Evolutionary conservation across 1,284 basidiomycete genomes (phyloP).

Genomic region (Fomitopsis palustris): DNA sequence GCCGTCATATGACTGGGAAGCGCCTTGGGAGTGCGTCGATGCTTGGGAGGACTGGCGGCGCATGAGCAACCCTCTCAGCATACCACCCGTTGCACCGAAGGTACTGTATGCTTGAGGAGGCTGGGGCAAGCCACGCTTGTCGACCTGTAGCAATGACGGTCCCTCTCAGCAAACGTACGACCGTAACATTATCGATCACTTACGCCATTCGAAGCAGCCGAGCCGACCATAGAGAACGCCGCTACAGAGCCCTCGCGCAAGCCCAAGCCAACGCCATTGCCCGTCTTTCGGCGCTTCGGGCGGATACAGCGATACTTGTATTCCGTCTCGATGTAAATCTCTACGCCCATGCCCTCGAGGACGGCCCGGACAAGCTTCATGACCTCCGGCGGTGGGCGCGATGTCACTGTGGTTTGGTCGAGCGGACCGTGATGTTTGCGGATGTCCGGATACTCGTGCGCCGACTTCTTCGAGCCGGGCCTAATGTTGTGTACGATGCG

Average conservation of each 20-base stretch:
- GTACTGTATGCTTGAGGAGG: constrained; percentile 58
- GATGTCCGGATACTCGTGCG: constrained; percentile 52
- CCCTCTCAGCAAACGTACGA: not conserved
- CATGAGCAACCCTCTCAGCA: constrained; percentile 83
- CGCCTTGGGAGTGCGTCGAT: constrained; percentile 31
- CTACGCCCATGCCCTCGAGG: constrained; percentile 88
- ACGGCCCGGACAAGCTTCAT: constrained; percentile 82
- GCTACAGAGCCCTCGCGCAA: constrained; percentile 48
- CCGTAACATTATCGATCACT: constrained; percentile 27
- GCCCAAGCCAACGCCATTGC: constrained; percentile 35
- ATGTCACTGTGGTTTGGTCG: constrained; percentile 90
- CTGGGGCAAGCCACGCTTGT: constrained; percentile 78
- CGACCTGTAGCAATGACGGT: constrained; percentile 47
- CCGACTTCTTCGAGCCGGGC: constrained; percentile 17
- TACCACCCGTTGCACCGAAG: constrained; percentile 64
- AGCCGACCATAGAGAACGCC: constrained; percentile 75
- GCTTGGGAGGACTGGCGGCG: constrained; percentile 84
- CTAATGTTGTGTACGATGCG: constrained; percentile 29
- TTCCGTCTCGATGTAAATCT: constrained; percentile 82
- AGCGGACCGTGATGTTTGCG: constrained; percentile 91
- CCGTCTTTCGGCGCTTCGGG: constrained; percentile 63
- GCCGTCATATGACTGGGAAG: constrained; percentile 16
- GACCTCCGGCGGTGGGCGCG: constrained; percentile 80
- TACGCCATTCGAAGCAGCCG: constrained; percentile 79
- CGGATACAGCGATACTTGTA: constrained; percentile 86